Conservation (phyloP, 331 rosid genomes). For the Rosa hybrid region DNA sequence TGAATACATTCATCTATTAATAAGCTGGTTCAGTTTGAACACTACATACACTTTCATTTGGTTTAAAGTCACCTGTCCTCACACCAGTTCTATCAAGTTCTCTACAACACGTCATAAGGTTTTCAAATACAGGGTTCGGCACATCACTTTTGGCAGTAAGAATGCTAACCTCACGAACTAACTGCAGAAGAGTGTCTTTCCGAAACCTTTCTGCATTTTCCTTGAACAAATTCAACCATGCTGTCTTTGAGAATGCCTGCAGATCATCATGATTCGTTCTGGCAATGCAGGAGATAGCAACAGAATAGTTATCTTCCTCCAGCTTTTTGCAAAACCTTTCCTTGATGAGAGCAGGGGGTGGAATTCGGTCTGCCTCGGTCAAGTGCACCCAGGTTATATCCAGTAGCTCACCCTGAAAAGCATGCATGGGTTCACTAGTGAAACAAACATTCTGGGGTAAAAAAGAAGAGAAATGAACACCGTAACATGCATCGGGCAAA, state of each 20-base stretch:
- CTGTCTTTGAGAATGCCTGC: slow-evolving; percentile 61
- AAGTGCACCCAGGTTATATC: slow-evolving; percentile 77
- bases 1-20: slow-evolving; percentile 22
- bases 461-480: not conserved
- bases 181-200: slow-evolving; percentile 43
- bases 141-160: slow-evolving; percentile 34
- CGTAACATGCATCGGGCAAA: not conserved
- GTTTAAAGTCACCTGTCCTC: slow-evolving; percentile 25
- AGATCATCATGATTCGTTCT: slow-evolving; percentile 30
- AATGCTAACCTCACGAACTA: slow-evolving; percentile 47
- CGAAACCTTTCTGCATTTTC: slow-evolving; percentile 51
- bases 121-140: slow-evolving; percentile 43
- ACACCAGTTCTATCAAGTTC: slow-evolving; percentile 39
- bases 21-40: slow-evolving; percentile 24
- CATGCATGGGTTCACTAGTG: slow-evolving; percentile 23
- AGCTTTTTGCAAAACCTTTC: slow-evolving; percentile 66
- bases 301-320: slow-evolving; percentile 49
- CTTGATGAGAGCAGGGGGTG: slow-evolving; percentile 55
- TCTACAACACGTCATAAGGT: slow-evolving; percentile 55
- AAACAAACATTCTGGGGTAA: not conserved
- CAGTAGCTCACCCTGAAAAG: slow-evolving; percentile 63
- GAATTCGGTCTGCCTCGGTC: slow-evolving; percentile 40
- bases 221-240: slow-evolving; percentile 63
- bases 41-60: slow-evolving; percentile 26
- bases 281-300: slow-evolving; percentile 57